A percentile compares a stretch with the other conserved stretches of the same genome.
Evolutionary conservation across 371 early-diverging fungal genomes (phyloP).

Genomic region (Mucor plumbeus): DNA sequence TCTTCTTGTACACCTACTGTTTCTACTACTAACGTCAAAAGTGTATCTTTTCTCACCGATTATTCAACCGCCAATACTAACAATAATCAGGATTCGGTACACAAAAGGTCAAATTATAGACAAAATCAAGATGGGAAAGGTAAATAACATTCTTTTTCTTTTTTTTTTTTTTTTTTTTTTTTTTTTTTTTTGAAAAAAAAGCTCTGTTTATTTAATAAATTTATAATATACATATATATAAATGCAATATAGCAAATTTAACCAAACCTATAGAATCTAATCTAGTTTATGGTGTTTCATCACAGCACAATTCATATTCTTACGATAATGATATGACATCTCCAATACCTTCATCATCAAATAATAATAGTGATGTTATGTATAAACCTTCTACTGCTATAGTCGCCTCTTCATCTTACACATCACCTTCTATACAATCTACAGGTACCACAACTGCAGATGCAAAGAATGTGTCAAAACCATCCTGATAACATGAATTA

Average conservation of each 20-base stretch:
- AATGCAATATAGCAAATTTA: not conserved
- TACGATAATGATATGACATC: not conserved
- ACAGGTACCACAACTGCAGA: not conserved
- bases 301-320: not conserved
- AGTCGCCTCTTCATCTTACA: not conserved
- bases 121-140: not conserved
- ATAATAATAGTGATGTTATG: not conserved
- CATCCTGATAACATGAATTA: constrained; percentile 5
- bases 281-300: not conserved
- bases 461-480: not conserved
- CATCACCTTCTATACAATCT: not conserved
- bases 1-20: too few relatives aligned
- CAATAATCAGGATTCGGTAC: not conserved
- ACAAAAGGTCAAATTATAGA: constrained; percentile 1
- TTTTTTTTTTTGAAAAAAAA: not conserved
- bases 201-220: not conserved
- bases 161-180: too few relatives aligned
- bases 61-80: not conserved
- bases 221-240: too few relatives aligned
- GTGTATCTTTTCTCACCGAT: not conserved
- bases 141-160: not conserved
- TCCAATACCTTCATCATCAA: not conserved
- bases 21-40: constrained; percentile 5
- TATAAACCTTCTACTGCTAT: not conserved
- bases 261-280: not conserved